Base-by-base conservation (phyloP, 768 basidiomycete species). In the Dentipellis fragilis region DNA sequence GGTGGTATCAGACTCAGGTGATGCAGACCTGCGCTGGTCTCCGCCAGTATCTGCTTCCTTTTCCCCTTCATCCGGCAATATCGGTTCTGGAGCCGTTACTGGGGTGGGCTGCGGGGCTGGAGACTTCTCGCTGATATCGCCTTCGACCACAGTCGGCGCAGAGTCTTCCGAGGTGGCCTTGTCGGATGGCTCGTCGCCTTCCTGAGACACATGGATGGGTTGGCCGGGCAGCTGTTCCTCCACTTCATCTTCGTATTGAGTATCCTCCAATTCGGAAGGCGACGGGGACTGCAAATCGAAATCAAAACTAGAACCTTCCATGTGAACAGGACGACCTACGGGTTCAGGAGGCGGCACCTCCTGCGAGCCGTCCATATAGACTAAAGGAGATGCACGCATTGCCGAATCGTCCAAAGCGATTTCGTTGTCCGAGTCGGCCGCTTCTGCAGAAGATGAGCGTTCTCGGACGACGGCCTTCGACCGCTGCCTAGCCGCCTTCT, bases 351-450 rank as follows among this genome's bases (percentile, higher is more conserved):
- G 38, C 10, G 21, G 52, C 23, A 52, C 19, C 19, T 51, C 56
- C 12, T 47, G 37, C 7, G 54, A 35, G 23, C 45, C 52, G 40
- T 62, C 61, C 59, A 62, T 57, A 29, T 54, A 57, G 21, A 62
- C 45, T 6, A 29, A 29, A 29, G 29, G 29, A 3, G 29, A 29
- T 3, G 29, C 29, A 29, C 29, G 29, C 29, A 29, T 29, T 10
- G 49, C 47, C 17, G 17, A 10, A n/a, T 49, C 57, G 4, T 37
- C 17, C 29, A 34, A 16, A 10, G 49, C 34, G 23, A 36, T 56
- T 10, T 55, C 61, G 22, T 57, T 53, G 14, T 49, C 56, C 10
- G 54, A 55, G 7, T 45, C 49, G 21, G 14, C n/a, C 22, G 51
- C 61, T 36, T 54, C 53, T 39, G 39, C 19, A 4, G 54, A 60